Percentiles rank a stretch among this genome's conserved stretches.
Evolutionary conservation across 2,329 filamentous ascomycete species (phyloP).

Genomic region (Xylaria sp.): DNA sequence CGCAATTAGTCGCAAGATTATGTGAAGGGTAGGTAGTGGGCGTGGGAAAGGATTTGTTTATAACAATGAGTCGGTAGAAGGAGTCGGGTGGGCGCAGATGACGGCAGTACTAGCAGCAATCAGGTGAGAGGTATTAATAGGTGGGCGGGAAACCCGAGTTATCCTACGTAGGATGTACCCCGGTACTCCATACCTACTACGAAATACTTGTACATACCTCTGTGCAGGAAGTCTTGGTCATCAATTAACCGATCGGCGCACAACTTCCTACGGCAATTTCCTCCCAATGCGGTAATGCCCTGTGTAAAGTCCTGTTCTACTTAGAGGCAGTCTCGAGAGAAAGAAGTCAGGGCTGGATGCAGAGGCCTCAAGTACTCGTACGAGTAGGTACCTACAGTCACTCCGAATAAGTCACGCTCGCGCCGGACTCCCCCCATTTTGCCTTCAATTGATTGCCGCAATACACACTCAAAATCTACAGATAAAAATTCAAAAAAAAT

Average conservation of each 20-base stretch:
- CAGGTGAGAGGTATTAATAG: background rate
- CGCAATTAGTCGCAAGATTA: background rate
- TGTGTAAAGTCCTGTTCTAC: background rate
- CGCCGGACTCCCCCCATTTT: too few species aligned
- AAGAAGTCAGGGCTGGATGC: constrained; percentile 8
- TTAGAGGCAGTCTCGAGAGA: background rate
- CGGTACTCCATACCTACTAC: too few species aligned
- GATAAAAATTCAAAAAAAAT: too few species aligned
- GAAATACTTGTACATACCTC: too few species aligned
- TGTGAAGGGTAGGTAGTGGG: background rate
- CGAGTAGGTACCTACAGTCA: background rate
- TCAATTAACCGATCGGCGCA: constrained; percentile 13
- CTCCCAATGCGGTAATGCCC: constrained; percentile 12
- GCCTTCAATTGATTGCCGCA: too few species aligned
- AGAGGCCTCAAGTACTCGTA: background rate
- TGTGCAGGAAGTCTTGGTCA: constrained; percentile 2
- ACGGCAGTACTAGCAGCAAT: background rate
- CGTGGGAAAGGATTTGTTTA: background rate
- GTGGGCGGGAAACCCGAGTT: background rate
- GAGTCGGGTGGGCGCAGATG: background rate
- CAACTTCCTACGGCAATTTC: constrained; percentile 8
- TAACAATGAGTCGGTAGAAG: background rate
- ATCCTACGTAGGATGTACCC: too few species aligned
- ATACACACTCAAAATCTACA: too few species aligned
- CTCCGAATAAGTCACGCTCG: too few species aligned